A percentile compares a stretch with the other conserved stretches of the same genome.
phyloP scores from a whole-genome alignment of 1,284 basidiomycete species.

The Trichosporon sp. region DNA sequence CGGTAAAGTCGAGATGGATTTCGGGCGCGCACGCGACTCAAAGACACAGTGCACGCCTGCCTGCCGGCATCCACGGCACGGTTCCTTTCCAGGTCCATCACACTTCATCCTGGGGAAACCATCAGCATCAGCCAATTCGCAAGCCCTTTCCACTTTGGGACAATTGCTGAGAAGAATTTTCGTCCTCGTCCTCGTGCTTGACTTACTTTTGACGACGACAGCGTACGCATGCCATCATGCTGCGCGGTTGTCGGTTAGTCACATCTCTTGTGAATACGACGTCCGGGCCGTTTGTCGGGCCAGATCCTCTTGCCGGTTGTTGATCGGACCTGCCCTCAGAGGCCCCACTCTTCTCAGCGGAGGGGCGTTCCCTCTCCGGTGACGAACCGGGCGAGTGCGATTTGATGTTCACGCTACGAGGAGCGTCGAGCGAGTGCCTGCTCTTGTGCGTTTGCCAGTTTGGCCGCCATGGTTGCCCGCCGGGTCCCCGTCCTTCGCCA shows the following conservation, averaged over 20 bases:
- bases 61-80: conserved; percentile 43
- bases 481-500: background rate
- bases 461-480: conserved; percentile 6
- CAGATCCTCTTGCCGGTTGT: conserved; percentile 5
- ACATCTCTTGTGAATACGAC: conserved; percentile 34
- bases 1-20: conserved; percentile 36
- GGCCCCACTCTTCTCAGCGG: conserved; percentile 3
- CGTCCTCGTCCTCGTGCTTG: no score
- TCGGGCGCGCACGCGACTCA: conserved; percentile 40
- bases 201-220: conserved; percentile 40
- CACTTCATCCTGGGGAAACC: conserved; percentile 40
- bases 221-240: conserved; percentile 45
- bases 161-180: no score
- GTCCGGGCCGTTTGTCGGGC: conserved; percentile 4
- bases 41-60: conserved; percentile 42
- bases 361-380: conserved; percentile 6
- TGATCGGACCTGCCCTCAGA: background rate
- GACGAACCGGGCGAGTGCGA: conserved; percentile 14
- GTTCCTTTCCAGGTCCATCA: conserved; percentile 40
- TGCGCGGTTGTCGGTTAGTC: conserved; percentile 38
- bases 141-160: conserved; percentile 1
- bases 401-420: conserved; percentile 11
- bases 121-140: conserved; percentile 2
- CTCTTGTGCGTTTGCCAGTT: conserved; percentile 15
- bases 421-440: conserved; percentile 17